Base-by-base conservation (phyloP, 345 rosid species). In the Noccaea bulbosa region DNA sequence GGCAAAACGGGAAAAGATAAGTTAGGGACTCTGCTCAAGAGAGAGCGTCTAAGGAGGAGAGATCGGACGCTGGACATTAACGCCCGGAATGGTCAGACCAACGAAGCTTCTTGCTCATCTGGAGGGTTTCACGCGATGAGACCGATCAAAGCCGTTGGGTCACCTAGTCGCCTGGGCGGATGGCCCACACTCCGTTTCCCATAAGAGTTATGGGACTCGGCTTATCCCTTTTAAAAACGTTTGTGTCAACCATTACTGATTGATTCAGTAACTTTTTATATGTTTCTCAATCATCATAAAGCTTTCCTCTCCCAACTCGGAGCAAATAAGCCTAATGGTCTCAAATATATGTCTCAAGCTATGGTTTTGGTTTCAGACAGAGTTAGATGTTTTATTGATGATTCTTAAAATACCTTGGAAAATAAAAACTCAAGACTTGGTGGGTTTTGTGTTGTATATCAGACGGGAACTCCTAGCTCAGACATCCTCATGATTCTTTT, bases 401-500 rank as follows among this genome's bases (percentile, higher is more conserved):
- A 65, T 47, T 44, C 55, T 47, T 61, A 27, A 44, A 54, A 62
- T 54, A 64, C 50, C 76, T 73, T 47, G 44, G 30, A 5, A 17
- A 50, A 58, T n/a, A 24, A 53, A 59, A 35, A 34, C 46, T 20
- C 55, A 67, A 51, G 65, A 46, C 57, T 27, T 34, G 49, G 55
- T 38, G 73, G 73, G 41, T 20, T 24, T 43, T 2, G 64, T 73
- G 44, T 52, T 67, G 66, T 16, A 44, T 68, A 46, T 80, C 75
- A 93, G 60, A 85, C 85, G 8, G 91, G 78, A 50, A 93, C 78
- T 12, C 98, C 94, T 45, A 85, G 79, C 73, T 89, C 98, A 35
- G 98, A 89, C 48, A 93, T 89, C 80, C 85, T 84, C 82, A 85
- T 68, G 64, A 89, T 85, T 71, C 83, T 80, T 78, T 89, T 93